phyloP scores from a whole-genome alignment of 2,329 filamentous ascomycete species.

The Calonectria hawksworthii region DNA sequence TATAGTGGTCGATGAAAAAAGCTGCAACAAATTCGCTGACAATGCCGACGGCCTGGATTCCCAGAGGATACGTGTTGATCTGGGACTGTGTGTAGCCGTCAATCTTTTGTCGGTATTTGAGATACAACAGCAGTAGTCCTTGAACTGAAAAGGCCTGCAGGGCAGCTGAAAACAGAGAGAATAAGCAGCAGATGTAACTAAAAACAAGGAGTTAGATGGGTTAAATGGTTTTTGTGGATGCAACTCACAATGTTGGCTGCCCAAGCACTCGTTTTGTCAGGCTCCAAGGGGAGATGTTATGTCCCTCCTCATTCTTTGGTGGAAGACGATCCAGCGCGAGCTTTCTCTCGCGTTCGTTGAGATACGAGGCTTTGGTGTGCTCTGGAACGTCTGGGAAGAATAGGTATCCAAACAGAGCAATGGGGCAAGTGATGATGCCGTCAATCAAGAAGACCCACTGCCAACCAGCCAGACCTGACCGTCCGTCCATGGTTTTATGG shows the following conservation, averaged over 20 bases:
- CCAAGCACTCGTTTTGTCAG: slow-evolving; percentile 47
- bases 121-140: slow-evolving; percentile 42
- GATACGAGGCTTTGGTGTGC: slow-evolving; percentile 52
- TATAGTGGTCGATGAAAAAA: slow-evolving; percentile 37
- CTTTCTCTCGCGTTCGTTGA: slow-evolving; percentile 50
- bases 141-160: slow-evolving; percentile 43
- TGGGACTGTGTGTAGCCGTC: slow-evolving; percentile 41
- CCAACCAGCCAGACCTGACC: slow-evolving; percentile 61
- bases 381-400: slow-evolving; percentile 50
- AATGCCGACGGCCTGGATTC: slow-evolving; percentile 44
- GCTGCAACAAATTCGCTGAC: slow-evolving; percentile 39
- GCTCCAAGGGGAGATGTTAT: slow-evolving; percentile 50
- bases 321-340: slow-evolving; percentile 49
- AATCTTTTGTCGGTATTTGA: slow-evolving; percentile 39
- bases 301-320: slow-evolving; percentile 50
- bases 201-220: not conserved
- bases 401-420: slow-evolving; percentile 40
- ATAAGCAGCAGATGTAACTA: slow-evolving; percentile 41
- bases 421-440: slow-evolving; percentile 41
- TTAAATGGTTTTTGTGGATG: rapidly evolving
- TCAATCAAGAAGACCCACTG: slow-evolving; percentile 56
- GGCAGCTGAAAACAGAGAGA: slow-evolving; percentile 45
- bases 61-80: slow-evolving; percentile 44
- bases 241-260: slow-evolving; percentile 45
- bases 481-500: slow-evolving; percentile 51